Evolutionary conservation across 116 monocot genomes (phyloP).

Genomic region (Thalassia testudinum): DNA sequence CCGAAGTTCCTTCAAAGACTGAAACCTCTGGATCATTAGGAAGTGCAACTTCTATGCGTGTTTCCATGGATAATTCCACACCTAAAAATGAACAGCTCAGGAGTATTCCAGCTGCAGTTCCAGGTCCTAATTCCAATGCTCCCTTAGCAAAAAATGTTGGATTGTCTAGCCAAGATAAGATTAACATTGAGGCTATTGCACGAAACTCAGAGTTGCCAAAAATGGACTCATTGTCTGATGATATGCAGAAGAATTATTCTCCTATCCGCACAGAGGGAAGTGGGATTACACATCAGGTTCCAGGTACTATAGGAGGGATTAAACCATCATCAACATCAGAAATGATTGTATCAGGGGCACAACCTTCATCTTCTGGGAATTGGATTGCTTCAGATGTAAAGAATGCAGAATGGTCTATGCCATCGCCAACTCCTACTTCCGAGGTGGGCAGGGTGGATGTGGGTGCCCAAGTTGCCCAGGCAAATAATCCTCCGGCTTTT

Average conservation of each 20-base stretch:
- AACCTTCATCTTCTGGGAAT: slow-evolving; percentile 1
- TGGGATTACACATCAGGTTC: too few relatives aligned
- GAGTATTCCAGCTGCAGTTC: too few relatives aligned
- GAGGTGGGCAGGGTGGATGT: slow-evolving; percentile 8
- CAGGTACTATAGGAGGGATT: too few relatives aligned
- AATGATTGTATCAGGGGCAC: not conserved
- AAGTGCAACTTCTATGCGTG: not conserved
- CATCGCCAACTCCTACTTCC: slow-evolving; percentile 35
- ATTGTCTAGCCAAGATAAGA: too few relatives aligned
- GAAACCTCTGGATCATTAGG: not conserved
- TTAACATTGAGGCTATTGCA: too few relatives aligned
- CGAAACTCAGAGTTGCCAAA: too few relatives aligned
- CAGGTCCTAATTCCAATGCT: too few relatives aligned
- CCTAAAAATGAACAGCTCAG: not conserved
- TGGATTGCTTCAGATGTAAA: slow-evolving; percentile 3
- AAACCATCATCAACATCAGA: too few relatives aligned
- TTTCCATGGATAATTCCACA: not conserved
- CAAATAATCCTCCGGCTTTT: slow-evolving; percentile 2
- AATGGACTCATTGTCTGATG: too few relatives aligned
- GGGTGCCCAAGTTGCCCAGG: slow-evolving; percentile 8
- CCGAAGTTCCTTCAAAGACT: slow-evolving; percentile 10
- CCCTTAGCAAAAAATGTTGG: too few relatives aligned
- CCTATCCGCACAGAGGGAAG: too few relatives aligned
- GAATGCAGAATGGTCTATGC: slow-evolving; percentile 29
- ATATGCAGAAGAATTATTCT: too few relatives aligned